Conservation (phyloP, 371 early-diverging fungal genomes). For the Mucor piriformis region DNA sequence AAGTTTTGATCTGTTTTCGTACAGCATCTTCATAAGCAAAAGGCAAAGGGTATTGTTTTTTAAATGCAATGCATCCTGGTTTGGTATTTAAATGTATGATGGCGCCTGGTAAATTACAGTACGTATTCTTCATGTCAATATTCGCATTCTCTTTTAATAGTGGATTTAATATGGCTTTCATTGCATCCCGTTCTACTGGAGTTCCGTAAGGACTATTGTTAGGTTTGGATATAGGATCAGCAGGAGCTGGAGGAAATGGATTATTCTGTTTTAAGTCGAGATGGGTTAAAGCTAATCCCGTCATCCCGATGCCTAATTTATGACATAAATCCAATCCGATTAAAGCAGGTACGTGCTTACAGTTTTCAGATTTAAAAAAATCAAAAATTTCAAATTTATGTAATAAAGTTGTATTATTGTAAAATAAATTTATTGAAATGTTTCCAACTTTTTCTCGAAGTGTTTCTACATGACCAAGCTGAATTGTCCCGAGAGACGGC, state of each 20-base stretch:
- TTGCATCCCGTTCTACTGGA: not conserved
- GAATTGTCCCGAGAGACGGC: too few relatives aligned
- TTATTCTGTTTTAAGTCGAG: not conserved
- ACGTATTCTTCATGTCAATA: conserved; percentile 2
- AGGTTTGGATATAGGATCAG: conserved; percentile 3
- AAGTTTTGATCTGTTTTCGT: not conserved
- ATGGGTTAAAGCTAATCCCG: not conserved
- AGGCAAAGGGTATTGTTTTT: not conserved
- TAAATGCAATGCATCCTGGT: not conserved
- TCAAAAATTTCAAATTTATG: conserved; percentile 14
- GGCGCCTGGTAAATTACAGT: conserved; percentile 13
- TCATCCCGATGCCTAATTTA: not conserved
- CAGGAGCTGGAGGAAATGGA: not conserved
- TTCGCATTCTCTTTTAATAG: not conserved
- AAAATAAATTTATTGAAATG: too few relatives aligned
- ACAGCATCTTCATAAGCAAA: not conserved
- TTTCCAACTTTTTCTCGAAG: too few relatives aligned
- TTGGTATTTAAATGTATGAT: not conserved
- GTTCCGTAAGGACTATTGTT: conserved; percentile 4
- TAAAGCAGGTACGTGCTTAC: not conserved
- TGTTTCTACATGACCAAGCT: too few relatives aligned
- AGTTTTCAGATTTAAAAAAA: not conserved
- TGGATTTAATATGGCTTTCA: not conserved
- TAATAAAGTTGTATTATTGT: conserved; percentile 6
- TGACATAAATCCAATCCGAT: conserved; percentile 7